Percentiles rank a stretch among this genome's conserved stretches.
Evolutionary conservation across 305 asterid species (phyloP).

Genomic region (Petunia hybrid): DNA sequence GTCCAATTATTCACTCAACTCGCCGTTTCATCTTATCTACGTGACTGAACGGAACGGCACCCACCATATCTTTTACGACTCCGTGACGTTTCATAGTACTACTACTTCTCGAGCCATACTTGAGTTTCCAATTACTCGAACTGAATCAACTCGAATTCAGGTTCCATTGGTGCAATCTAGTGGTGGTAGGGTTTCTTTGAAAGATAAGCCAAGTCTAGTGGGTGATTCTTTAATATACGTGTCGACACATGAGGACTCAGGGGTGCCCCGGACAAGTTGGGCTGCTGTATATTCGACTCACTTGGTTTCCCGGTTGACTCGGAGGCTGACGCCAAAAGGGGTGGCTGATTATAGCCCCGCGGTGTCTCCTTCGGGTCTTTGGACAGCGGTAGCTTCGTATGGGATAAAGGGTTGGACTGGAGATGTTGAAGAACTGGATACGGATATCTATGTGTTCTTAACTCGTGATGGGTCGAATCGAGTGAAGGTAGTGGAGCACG

Average conservation of each 20-base stretch:
- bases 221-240: conserved; percentile 68
- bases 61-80: conserved; percentile 60
- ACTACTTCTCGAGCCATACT: conserved; percentile 43
- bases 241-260: conserved; percentile 81
- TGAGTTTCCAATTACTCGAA: conserved; percentile 29
- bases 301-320: conserved; percentile 58
- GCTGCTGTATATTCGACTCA: conserved; percentile 84
- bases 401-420: conserved; percentile 81
- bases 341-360: conserved; percentile 89
- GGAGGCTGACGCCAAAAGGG: conserved; percentile 67
- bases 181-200: conserved; percentile 59
- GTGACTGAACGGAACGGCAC: conserved; percentile 84
- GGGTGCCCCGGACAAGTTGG: conserved; percentile 81
- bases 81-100: conserved; percentile 33
- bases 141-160: conserved; percentile 55
- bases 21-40: conserved; percentile 56
- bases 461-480: conserved; percentile 80
- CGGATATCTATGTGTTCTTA: conserved; percentile 72
- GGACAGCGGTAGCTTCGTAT: conserved; percentile 89
- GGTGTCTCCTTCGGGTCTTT: conserved; percentile 78
- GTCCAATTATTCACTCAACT: conserved; percentile 34
- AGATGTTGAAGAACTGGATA: conserved; percentile 73
- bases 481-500: conserved; percentile 75
- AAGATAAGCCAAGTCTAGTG: conserved; percentile 69
- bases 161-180: conserved; percentile 43